Base-by-base conservation (phyloP, 2,329 filamentous ascomycete genomes). In the Botryotinia convoluta region DNA sequence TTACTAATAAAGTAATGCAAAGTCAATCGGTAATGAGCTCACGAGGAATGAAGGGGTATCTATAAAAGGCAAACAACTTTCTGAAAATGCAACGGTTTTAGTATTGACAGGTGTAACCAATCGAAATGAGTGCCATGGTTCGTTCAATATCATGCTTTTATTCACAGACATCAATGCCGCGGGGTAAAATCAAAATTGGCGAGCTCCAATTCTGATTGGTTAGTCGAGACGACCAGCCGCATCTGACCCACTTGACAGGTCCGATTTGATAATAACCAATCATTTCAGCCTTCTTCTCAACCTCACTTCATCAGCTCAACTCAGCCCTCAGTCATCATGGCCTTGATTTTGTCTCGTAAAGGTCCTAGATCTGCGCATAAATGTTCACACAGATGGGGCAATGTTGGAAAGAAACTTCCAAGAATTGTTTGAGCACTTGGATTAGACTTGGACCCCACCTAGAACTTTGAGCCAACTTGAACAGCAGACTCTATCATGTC, bases 221-320 rank as follows among this genome's bases (percentile, higher is more conserved):
- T 64, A 4, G 37, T 44, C 69, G 69, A 63, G 69, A 71, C 57
- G 69, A 63, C 60, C 59, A 29, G 32, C 45, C 35, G 59, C 10
- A 29, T 12, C 3, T 57, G 61, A 20, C 26, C 57, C 29, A 62
- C 44, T 39, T 54, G 35, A 39, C 10, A 32, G 12, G 7, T 35
- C 18, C 37, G 44, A 57, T 42, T 6, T 7, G 14, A 72, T 42
- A n/a, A 42, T 4, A 26, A 4, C 69, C 45, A 67, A 67, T 45
- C n/a, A 65, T 20, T 57, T 45, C 37, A 54, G 35, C 39, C 37
- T 12, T 72, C 16, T 9, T 29, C 48, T 32, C 37, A 72, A 68
- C 48, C 42, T 72, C 51, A 72, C 35, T 60, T 37, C 29, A 59
- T 44, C 62, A 60, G n/a, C 71, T 29, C 32, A 37, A 37, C 26